Evolutionary conservation across 2,329 filamentous ascomycete species (phyloP).

Genomic region (Phaeophleospora eucalypticola): DNA sequence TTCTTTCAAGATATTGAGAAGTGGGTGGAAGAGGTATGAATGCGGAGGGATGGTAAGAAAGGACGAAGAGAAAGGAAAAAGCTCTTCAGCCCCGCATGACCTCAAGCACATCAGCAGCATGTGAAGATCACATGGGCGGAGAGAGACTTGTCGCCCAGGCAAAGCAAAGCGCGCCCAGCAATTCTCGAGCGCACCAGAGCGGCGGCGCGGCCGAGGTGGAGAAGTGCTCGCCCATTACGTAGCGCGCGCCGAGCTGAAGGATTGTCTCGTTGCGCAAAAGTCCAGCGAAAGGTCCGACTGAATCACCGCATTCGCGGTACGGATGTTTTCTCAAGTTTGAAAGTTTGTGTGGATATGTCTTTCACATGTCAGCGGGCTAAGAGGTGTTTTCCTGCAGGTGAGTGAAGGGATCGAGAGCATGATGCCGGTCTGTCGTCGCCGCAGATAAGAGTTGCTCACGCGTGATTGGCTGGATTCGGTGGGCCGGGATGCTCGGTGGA

Average conservation of each 20-base stretch:
- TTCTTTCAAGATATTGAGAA: too few relatives aligned
- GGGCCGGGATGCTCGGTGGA: neutral
- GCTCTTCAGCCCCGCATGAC: neutral
- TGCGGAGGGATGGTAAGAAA: too few relatives aligned
- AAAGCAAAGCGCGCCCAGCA: neutral
- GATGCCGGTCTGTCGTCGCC: too few relatives aligned
- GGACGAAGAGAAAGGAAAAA: neutral
- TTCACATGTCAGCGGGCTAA: neutral
- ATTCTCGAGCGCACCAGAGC: neutral
- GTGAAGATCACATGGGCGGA: neutral
- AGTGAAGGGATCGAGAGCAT: neutral
- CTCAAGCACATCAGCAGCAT: neutral
- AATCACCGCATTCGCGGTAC: too few relatives aligned
- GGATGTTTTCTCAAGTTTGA: too few relatives aligned
- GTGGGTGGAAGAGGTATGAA: too few relatives aligned
- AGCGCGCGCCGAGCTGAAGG: neutral
- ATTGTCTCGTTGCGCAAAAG: too few relatives aligned
- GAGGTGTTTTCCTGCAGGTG: neutral
- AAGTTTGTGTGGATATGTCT: too few relatives aligned
- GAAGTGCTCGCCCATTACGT: neutral
- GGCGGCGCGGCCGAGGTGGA: neutral
- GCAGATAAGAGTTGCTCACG: too few relatives aligned
- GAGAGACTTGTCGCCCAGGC: too few relatives aligned
- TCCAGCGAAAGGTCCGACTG: too few relatives aligned
- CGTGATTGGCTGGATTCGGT: conserved; percentile 1